Percentiles rank a stretch among this genome's conserved stretches.
Conservation (phyloP, 352 stramenopile species). For the Globisporangium canariense region DNA sequence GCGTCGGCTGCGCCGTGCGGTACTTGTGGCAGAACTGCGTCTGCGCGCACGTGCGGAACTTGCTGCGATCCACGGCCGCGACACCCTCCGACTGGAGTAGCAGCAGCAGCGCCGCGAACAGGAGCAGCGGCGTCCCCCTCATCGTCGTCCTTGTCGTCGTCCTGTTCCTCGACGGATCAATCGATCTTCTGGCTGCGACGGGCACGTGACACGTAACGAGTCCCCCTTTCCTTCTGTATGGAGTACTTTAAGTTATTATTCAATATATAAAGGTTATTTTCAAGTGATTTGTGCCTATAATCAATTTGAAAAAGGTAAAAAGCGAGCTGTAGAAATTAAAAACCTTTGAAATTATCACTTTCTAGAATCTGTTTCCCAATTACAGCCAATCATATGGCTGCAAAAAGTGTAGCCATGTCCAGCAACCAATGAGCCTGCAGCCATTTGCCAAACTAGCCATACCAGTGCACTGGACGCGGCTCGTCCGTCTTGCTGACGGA, state of each 20-base stretch:
- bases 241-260: neutral
- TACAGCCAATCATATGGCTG: neutral
- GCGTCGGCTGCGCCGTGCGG: conserved; percentile 32
- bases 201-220: conserved; percentile 9
- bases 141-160: conserved; percentile 3
- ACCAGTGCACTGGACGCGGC: conserved; percentile 11
- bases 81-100: conserved; percentile 3
- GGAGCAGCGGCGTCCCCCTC: neutral
- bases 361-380: neutral
- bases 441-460: neutral
- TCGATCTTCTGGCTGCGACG: conserved; percentile 1
- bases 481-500: conserved; percentile 6
- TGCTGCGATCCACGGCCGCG: conserved; percentile 92
- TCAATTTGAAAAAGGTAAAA: neutral
- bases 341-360: neutral
- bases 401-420: neutral
- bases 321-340: neutral
- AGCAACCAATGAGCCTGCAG: no score
- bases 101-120: conserved; percentile 1
- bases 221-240: conserved; percentile 1
- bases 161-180: neutral
- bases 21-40: conserved; percentile 95
- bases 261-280: neutral
- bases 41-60: conserved; percentile 98
- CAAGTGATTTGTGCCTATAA: neutral